phyloP scores from a whole-genome alignment of 2,329 filamentous ascomycete genomes.

The Xylaria sp. region DNA sequence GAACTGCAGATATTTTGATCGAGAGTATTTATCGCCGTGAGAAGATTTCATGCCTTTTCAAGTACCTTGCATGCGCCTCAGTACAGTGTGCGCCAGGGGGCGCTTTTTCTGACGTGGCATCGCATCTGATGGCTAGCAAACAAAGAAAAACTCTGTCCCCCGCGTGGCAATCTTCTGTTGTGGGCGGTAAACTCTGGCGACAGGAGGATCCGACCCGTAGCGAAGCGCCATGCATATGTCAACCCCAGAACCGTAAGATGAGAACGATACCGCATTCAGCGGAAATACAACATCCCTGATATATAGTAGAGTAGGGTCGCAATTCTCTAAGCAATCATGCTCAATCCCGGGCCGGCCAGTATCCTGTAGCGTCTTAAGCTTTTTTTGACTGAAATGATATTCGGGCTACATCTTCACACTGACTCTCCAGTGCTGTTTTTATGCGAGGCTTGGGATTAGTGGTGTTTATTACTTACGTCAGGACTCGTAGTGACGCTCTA shows the following conservation, averaged over 20 bases:
- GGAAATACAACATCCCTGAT: no score
- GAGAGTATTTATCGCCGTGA: not conserved
- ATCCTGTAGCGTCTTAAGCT: not conserved
- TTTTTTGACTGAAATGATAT: no score
- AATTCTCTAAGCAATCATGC: not conserved
- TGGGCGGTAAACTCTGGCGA: not conserved
- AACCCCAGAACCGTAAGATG: not conserved
- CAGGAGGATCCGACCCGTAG: not conserved
- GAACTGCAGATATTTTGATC: not conserved
- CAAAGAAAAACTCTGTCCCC: not conserved
- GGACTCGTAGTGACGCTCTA: no score
- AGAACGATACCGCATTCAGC: not conserved
- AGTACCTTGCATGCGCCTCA: not conserved
- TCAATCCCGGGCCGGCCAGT: not conserved
- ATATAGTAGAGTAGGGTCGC: not conserved
- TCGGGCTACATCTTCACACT: no score
- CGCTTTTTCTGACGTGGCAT: conserved; percentile 11
- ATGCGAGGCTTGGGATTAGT: no score
- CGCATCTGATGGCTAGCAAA: not conserved
- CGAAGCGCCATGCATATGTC: not conserved
- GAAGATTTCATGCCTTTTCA: not conserved
- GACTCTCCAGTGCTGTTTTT: no score
- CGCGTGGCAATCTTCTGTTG: not conserved
- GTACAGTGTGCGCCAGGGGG: no score
- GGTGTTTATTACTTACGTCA: no score